Base-by-base conservation (phyloP, 1,284 basidiomycete species). In the Vanrija sp. region DNA sequence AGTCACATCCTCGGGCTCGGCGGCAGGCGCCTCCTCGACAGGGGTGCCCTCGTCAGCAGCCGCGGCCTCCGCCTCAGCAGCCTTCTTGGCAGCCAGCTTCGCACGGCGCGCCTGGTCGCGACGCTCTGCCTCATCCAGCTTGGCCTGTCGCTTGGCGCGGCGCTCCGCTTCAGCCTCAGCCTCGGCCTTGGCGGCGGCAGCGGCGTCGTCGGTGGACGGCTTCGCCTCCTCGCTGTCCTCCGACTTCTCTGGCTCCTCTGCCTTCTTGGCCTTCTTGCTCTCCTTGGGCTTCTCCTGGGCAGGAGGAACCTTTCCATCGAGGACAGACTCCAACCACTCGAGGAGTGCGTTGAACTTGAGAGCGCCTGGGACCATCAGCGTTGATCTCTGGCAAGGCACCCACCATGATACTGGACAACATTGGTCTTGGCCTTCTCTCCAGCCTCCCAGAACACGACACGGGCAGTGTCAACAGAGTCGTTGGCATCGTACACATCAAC, bases 301-400 rank as follows among this genome's bases (percentile, higher is more conserved):
- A 0, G 38, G 47, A 7, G 47, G 38, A 0, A 43, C 28, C 21
- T 34, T 44, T 38, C 53, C 53, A n/a, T 18, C 47, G 21, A 52
- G 38, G 12, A 51, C 52, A 12, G 58, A 48, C 49, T 69, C 67
- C 19, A 77, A 65, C 67, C 66, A 73, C 42, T 70, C 66, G 29
- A 74, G 61, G 1, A 78, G 64, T 6, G 66, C 64, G 57, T 78
- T 75, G 62, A 75, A 77, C 61, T 77, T 78, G 50, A 77, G 51
- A 5, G 59, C 63, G 8, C 74, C 75, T 71, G 55, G 6, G 28
- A 10, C 7, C 39, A 10, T 55, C 39, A 52, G 43, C 15, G 14
- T 34, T 15, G n/a, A 29, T 3, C 26, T 51, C 40, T 15, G 21
- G 28, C 9, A 15, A 52, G 21, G 21, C 28, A 28, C 64, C 42